Evolutionary conservation across 495 filamentous ascomycete species (phyloP).

Genomic region (Jackrogersella minutella): DNA sequence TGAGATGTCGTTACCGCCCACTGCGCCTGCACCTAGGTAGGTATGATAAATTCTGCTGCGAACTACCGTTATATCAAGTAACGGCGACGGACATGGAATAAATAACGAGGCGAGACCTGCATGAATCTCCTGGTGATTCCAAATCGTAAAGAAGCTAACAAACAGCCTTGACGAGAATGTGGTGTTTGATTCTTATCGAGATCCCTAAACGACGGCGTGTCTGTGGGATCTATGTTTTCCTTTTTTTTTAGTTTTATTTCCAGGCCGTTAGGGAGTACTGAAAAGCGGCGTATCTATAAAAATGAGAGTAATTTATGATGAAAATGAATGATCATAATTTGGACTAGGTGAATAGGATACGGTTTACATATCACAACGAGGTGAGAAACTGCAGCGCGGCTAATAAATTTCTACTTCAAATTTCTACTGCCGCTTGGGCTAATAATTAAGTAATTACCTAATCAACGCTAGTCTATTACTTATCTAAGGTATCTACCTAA

Average conservation of each 20-base stretch:
- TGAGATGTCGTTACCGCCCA: slow-evolving; percentile 5
- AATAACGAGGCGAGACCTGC: slow-evolving; percentile 11
- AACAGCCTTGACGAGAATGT: neutral
- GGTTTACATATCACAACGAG: slow-evolving; percentile 8
- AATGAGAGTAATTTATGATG: neutral
- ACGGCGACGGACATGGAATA: neutral
- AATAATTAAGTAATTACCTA: slow-evolving; percentile 23
- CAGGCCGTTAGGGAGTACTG: neutral
- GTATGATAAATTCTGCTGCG: neutral
- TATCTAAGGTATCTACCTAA: neutral
- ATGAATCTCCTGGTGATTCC: slow-evolving; percentile 3
- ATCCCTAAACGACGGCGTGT: neutral
- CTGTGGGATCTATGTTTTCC: slow-evolving; percentile 7
- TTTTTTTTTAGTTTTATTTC: neutral
- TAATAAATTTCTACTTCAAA: slow-evolving; percentile 31
- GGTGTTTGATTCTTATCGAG: neutral
- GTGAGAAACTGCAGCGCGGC: slow-evolving; percentile 23
- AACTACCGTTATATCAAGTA: neutral
- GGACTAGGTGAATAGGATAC: neutral
- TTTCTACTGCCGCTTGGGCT: neutral
- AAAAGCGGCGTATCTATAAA: neutral
- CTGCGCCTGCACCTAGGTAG: no score
- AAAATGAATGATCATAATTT: slow-evolving; percentile 2
- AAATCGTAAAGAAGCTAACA: neutral
- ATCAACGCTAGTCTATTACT: slow-evolving; percentile 13